Evolutionary conservation across 805 yeast species (phyloP), one percentile per base, ranked within the genome.

Genomic region (Lipomyces sp.): DNA sequence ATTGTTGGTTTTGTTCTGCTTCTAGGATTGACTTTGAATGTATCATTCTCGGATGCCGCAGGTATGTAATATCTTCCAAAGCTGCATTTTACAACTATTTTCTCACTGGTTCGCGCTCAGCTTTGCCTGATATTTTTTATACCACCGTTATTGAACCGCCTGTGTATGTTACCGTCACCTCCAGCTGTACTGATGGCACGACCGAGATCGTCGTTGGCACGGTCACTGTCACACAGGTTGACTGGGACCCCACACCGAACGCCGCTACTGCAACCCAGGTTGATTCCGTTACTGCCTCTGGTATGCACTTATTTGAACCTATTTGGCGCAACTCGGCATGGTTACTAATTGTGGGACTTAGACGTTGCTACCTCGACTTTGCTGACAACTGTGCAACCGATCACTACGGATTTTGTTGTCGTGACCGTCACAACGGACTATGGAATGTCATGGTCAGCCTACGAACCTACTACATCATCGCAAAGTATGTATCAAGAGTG

Each of bases 141-240:
- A 54, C 64, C 30, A 67, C 70, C 4, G 62, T 64, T 57, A 56
- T 53, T 5, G 70, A 57, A 8, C 63, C 64, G 1, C 58, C 65
- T 1, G 67, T 65, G n/a, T 61, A 61, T 53, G 66, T 60, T 15
- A 67, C 70, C 6, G 53, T 61, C 24, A 67, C 70, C 24, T 24
- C 24, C 11, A 56, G 62, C 29, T 57, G 57, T 55, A 53, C 61
- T 8, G 53, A 55, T 11, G 56, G 54, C 24, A 59, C 68, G 45
- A 61, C 68, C 34, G 63, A 65, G 29, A 54, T 59, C 32, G 59
- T 60, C 24, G 63, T 57, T 45, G 69, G 69, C 35, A 69, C 71
- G n/a, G 67, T 61, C 10, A 60, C 71, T 6, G 64, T 69, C n/a
- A 67, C 73, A 11, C 56, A 59, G 30, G 67, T 67, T 64, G 10